Percentiles rank a stretch among this genome's conserved stretches.
phyloP scores from a whole-genome alignment of 208 protist genomes.

The Crithidia fasciculata region DNA sequence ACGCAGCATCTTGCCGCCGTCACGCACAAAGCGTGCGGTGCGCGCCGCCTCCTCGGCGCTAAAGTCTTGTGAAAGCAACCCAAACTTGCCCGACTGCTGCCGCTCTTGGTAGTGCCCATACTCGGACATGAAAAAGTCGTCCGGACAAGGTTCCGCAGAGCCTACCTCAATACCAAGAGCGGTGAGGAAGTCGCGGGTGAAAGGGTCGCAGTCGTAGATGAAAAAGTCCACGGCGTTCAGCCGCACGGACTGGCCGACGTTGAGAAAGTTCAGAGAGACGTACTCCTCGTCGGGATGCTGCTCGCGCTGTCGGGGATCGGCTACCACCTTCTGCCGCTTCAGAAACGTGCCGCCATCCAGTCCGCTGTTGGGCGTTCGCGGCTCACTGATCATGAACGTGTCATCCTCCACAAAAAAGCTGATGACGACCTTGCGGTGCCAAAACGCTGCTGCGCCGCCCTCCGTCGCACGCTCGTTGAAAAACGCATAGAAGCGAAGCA shows the following conservation, averaged over 20 bases:
- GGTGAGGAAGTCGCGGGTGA: conserved; percentile 92
- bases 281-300: conserved; percentile 85
- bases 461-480: conserved; percentile 95
- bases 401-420: conserved; percentile 95
- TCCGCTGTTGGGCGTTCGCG: conserved; percentile 92
- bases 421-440: conserved; percentile 92
- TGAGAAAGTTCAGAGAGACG: conserved; percentile 92
- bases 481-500: conserved; percentile 96
- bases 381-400: conserved; percentile 95
- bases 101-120: conserved; percentile 59
- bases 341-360: conserved; percentile 94
- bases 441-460: conserved; percentile 76
- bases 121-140: conserved; percentile 76
- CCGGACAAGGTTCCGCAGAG: conserved; percentile 54
- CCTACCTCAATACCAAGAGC: conserved; percentile 76
- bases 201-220: conserved; percentile 93
- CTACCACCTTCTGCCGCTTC: conserved; percentile 87
- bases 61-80: conserved; percentile 66
- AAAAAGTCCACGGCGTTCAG: conserved; percentile 94
- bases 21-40: conserved; percentile 87
- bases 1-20: conserved; percentile 95
- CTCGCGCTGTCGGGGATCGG: conserved; percentile 79
- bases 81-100: conserved; percentile 60
- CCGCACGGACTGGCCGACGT: conserved; percentile 87
- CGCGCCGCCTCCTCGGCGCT: conserved; percentile 72